phyloP scores from a whole-genome alignment of 192 early-diverging fungal genomes.

The Dissophora globulifera region DNA sequence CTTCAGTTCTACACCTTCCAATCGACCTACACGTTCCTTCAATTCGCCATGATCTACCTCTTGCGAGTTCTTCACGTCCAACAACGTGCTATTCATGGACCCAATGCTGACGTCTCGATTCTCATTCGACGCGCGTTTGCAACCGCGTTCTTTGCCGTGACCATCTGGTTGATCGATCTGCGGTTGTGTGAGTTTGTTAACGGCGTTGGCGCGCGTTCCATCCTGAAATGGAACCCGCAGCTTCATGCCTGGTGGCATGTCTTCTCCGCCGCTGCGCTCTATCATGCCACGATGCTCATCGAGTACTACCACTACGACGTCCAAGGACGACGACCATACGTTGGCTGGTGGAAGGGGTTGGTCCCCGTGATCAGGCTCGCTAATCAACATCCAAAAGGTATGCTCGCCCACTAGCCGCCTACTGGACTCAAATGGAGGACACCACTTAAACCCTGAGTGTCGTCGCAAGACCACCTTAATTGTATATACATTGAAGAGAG shows the following conservation, averaged over 20 bases:
- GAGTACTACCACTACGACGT: constrained; percentile 29
- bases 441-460: no score
- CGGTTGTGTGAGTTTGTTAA: constrained; percentile 40
- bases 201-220: constrained; percentile 10
- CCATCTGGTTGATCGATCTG: constrained; percentile 45
- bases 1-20: constrained; percentile 39
- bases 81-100: background rate
- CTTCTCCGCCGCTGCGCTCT: constrained; percentile 37
- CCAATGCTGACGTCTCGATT: constrained; percentile 10
- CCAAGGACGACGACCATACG: constrained; percentile 5
- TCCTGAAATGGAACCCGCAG: constrained; percentile 58
- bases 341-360: constrained; percentile 6
- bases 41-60: constrained; percentile 31
- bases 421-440: no score
- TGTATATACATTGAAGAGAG: background rate
- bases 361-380: constrained; percentile 25
- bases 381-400: background rate
- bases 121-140: constrained; percentile 29
- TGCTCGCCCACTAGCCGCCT: no score
- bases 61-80: constrained; percentile 26
- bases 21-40: constrained; percentile 25
- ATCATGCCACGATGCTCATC: constrained; percentile 29
- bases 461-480: no score
- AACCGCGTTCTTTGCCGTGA: constrained; percentile 13
- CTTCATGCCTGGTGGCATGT: constrained; percentile 75